Evolutionary conservation across 108 stramenopile species (phyloP), one percentile per base, ranked within the genome.

Genomic region (Asterionellopsis glacialis): DNA sequence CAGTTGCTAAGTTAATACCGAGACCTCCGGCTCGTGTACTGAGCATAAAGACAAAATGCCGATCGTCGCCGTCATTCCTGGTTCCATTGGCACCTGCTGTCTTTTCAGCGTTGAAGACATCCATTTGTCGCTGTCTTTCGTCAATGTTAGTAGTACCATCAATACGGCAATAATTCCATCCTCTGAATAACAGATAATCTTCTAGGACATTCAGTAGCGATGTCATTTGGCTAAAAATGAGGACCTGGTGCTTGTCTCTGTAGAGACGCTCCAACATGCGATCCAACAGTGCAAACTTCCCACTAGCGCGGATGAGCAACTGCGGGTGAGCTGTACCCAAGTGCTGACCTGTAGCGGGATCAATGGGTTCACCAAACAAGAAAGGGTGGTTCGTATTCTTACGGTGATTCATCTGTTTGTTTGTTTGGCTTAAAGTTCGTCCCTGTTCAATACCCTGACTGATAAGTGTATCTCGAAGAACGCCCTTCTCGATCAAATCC

Each of bases 151-250:
- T 97, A 53, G 81, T 76, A 3, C 98, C 98, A 69, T 98, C 98
- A 63, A 98, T 95, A 6, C 98, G 83, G 71, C 93, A 95, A 65
- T 93, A 96, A 18, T 80, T 84, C 84, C 91, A 94, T 11, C 77
- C 57, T 1, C 90, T 76, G 21, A 61, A 85, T 44, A 76, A 53
- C 25, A 95, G 63, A 59, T 98, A 99, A 65, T 98, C 97, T 80
- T 98, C 96, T 45, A 99, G 80, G 40, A 99, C 80, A 62, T 96
- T 94, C 27, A 99, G 81, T 14, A 98, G 75, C 40, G 76, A 68
- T 48, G 93, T 96, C 94, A 98, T 98, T 69, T 99, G 99, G 61
- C 94, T 94, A 72, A 99, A 99, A 63, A 99, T 96, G 25, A 99
- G 83, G 21, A 98, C 97, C 60, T 97, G 96, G 66, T 99, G 97